Percentiles rank a stretch among this genome's conserved stretches.
Conservation (phyloP, 225 moss, liverwort and hornwort genomes). For the Asterella californica region DNA sequence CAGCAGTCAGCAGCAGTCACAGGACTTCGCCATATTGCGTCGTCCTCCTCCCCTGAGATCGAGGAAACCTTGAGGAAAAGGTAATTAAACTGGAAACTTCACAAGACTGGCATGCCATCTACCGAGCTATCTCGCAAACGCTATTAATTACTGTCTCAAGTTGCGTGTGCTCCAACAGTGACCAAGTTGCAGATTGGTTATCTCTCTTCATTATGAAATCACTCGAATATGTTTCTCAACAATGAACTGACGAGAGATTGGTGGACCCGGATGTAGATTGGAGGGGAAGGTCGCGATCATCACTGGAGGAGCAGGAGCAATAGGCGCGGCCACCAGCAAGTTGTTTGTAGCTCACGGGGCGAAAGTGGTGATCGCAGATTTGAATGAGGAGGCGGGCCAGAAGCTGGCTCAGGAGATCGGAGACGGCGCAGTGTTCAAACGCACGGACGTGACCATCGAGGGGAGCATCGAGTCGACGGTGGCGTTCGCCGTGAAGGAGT, state of each 20-base stretch:
- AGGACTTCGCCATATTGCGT: neutral
- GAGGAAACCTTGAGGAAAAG: too few relatives aligned
- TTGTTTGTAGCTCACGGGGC: constrained; percentile 24
- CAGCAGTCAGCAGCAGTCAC: neutral
- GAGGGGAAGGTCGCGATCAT: constrained; percentile 32
- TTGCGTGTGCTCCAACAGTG: too few relatives aligned
- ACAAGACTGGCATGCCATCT: too few relatives aligned
- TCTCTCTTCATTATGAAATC: too few relatives aligned
- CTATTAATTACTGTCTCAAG: too few relatives aligned
- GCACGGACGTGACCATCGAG: constrained; percentile 18
- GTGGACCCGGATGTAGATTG: neutral
- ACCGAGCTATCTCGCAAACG: too few relatives aligned
- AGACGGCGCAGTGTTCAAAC: neutral
- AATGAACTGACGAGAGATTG: too few relatives aligned
- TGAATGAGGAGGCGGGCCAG: constrained; percentile 1
- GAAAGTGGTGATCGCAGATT: constrained; percentile 21
- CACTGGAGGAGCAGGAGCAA: constrained; percentile 21
- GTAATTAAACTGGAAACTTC: too few relatives aligned
- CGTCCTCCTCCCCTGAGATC: neutral
- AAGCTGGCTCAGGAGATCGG: neutral
- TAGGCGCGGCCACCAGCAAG: constrained; percentile 5
- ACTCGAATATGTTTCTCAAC: too few relatives aligned
- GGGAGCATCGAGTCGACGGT: constrained; percentile 8
- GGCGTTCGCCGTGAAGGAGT: constrained; percentile 21
- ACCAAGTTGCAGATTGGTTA: too few relatives aligned